Evolutionary conservation across 495 filamentous ascomycete genomes (phyloP).

Genomic region (Parmelia sp.): DNA sequence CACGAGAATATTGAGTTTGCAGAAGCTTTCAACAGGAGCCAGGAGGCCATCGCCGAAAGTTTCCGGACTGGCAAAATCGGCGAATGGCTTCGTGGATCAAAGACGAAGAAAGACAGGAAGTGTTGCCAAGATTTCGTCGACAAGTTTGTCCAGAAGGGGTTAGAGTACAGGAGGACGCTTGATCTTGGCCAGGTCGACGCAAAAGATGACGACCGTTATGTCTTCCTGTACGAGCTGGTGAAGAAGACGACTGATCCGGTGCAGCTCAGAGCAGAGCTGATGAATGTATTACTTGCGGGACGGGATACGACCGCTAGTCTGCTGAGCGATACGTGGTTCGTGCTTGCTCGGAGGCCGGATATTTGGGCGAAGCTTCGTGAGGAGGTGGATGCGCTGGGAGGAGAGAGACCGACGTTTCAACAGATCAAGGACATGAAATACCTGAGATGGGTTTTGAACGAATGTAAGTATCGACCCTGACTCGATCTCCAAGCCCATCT

Average conservation of each 20-base stretch:
- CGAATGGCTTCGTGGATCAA: constrained; percentile 36
- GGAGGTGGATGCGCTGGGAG: constrained; percentile 24
- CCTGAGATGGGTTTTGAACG: constrained; percentile 46
- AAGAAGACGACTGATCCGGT: constrained; percentile 51
- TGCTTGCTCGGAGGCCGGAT: constrained; percentile 22
- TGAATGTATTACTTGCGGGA: constrained; percentile 59
- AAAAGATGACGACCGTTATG: constrained; percentile 38
- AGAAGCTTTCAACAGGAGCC: constrained; percentile 41
- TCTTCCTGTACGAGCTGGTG: constrained; percentile 59
- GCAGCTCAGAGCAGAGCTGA: constrained; percentile 54
- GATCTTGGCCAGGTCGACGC: constrained; percentile 23
- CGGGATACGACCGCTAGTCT: constrained; percentile 51
- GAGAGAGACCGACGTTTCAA: constrained; percentile 36
- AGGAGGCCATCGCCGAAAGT: constrained; percentile 35
- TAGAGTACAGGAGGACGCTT: constrained; percentile 31
- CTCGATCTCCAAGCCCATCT: constrained; percentile 34
- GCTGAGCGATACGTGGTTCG: constrained; percentile 21
- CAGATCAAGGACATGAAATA: constrained; percentile 43
- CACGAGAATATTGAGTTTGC: constrained; percentile 27
- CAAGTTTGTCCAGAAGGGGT: constrained; percentile 40
- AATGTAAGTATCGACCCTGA: constrained; percentile 31
- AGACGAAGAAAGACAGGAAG: constrained; percentile 36
- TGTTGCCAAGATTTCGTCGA: constrained; percentile 45
- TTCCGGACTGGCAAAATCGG: constrained; percentile 34
- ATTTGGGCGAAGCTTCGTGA: constrained; percentile 23